Percentiles rank a stretch among this genome's conserved stretches.
Evolutionary conservation across 768 basidiomycete species (phyloP).

Genomic region (Calvatia gigantea): DNA sequence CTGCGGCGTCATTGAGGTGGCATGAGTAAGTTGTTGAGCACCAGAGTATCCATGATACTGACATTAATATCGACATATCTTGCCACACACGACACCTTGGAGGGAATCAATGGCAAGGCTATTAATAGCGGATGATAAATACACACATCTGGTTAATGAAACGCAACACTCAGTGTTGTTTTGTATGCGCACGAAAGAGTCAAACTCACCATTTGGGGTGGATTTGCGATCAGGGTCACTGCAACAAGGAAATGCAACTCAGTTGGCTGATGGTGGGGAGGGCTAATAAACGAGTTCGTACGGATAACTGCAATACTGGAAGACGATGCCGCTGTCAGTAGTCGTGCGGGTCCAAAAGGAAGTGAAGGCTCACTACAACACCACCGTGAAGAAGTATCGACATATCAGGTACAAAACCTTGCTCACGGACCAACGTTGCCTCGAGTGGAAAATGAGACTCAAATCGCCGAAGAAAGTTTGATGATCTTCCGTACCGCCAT

Average conservation of each 20-base stretch:
- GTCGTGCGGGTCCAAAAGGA: background rate
- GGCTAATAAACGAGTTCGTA: background rate
- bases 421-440: background rate
- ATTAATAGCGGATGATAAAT: background rate
- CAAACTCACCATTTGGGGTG: background rate
- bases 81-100: background rate
- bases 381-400: background rate
- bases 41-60: background rate
- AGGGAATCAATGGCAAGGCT: background rate
- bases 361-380: background rate
- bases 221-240: background rate
- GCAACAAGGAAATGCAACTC: background rate
- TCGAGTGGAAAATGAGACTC: background rate
- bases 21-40: too few species aligned
- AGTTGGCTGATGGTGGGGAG: background rate
- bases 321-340: background rate
- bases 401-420: background rate
- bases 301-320: background rate
- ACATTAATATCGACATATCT: background rate
- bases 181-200: too few species aligned
- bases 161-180: background rate
- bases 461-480: too few species aligned
- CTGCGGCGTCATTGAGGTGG: background rate
- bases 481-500: background rate
- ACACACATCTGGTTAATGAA: background rate